These are phyloP conservation scores for Paramecium biaurelia DNA, from an alignment of 73 alveolate genomes.

Conservation along the genomic window DNA sequence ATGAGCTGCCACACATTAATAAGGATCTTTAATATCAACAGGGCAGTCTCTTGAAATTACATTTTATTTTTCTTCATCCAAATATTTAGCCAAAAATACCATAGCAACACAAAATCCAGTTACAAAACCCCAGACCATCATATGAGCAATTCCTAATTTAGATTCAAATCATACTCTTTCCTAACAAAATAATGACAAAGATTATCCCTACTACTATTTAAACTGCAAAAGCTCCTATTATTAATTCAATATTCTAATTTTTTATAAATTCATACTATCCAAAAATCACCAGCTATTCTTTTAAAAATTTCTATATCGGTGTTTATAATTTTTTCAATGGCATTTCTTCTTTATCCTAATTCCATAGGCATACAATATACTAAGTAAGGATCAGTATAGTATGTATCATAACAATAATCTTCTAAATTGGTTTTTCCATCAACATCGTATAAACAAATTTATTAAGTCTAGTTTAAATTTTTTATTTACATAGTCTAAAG, in stretches of 20 bases:
- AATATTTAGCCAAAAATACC: not conserved
- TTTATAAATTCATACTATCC: not conserved
- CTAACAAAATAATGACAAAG: not conserved
- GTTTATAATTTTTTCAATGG: not conserved
- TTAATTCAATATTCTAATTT: conserved; percentile 5
- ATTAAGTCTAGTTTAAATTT: not conserved
- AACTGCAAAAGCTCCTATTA: not conserved
- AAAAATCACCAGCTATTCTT: conserved; percentile 49
- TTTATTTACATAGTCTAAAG: not conserved
- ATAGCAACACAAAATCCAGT: conserved; percentile 41
- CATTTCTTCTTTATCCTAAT: conserved; percentile 6
- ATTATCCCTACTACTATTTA: not conserved
- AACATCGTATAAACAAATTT: conserved; percentile 27
- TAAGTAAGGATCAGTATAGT: not conserved
- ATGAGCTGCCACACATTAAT: conserved; percentile 10
- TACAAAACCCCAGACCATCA: conserved; percentile 22
- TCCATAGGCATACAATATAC: conserved; percentile 14
- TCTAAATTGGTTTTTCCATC: not conserved
- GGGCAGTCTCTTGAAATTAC: not conserved
- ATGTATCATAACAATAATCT: conserved; percentile 38
- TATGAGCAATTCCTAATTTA: conserved; percentile 22
- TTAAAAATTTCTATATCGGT: not conserved
- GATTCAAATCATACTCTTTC: not conserved
- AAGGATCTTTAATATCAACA: not conserved
- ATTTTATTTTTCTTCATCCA: not conserved